A percentile compares a stretch with the other conserved stretches of the same genome.
Conservation (phyloP, 805 yeast species). For the Blastobotrys mokoenaii region DNA sequence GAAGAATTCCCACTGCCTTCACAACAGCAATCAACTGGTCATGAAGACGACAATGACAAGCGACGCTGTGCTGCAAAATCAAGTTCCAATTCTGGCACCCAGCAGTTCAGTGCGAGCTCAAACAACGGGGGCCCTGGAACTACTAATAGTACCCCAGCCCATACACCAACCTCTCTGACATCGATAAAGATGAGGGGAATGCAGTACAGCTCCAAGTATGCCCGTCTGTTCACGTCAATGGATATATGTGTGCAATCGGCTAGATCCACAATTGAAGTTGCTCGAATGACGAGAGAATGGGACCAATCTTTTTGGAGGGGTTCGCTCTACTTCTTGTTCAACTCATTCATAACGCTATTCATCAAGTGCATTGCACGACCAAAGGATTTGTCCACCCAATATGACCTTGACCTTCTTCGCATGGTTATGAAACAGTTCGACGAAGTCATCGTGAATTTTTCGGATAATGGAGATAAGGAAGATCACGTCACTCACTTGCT, state of each 20-base stretch:
- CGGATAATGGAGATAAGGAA: not conserved
- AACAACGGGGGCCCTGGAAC: not conserved
- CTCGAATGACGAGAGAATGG: constrained; percentile 8
- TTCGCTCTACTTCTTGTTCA: constrained; percentile 9
- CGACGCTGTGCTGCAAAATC: too few relatives aligned
- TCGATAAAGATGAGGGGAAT: too few relatives aligned
- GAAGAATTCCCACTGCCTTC: not conserved
- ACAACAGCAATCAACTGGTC: not conserved
- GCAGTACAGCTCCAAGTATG: constrained; percentile 5
- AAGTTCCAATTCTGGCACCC: too few relatives aligned
- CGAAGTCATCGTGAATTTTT: not conserved
- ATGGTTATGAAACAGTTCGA: constrained; percentile 1
- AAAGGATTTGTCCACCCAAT: constrained; percentile 10
- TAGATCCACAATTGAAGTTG: constrained; percentile 13
- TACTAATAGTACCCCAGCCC: too few relatives aligned
- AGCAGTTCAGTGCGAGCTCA: not conserved
- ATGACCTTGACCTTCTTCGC: constrained; percentile 11
- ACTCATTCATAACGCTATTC: constrained; percentile 14
- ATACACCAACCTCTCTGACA: too few relatives aligned
- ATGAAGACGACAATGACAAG: not conserved
- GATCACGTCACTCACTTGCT: not conserved
- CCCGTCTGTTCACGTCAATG: constrained; percentile 13
- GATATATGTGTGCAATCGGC: constrained; percentile 17
- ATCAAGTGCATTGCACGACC: constrained; percentile 15
- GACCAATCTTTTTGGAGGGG: constrained; percentile 10